Conservation (phyloP, 768 basidiomycete species). For the Lentinula raphanica region DNA sequence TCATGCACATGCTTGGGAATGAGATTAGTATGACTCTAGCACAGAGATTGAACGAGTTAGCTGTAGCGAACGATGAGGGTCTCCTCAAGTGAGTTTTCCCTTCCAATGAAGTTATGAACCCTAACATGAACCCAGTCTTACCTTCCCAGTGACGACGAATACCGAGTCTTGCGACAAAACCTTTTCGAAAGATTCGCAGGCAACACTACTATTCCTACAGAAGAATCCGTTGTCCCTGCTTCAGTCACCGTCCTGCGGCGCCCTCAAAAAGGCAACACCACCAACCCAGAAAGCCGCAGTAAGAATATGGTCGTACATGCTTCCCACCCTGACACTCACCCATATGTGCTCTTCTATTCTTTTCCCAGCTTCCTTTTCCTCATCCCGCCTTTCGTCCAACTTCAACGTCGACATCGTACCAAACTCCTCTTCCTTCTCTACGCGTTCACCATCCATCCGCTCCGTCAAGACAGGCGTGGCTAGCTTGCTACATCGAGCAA, state of each 20-base stretch:
- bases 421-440: constrained; percentile 38
- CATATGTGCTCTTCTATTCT: not conserved
- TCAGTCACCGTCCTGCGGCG: constrained; percentile 21
- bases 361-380: constrained; percentile 1
- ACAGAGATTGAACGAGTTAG: constrained; percentile 76
- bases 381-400: constrained; percentile 19
- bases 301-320: constrained; percentile 12
- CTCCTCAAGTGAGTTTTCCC: constrained; percentile 55
- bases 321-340: not conserved
- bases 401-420: constrained; percentile 32
- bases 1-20: not conserved
- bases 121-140: not conserved
- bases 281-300: constrained; percentile 28
- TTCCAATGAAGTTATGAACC: not conserved
- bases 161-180: constrained; percentile 77
- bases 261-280: constrained; percentile 21
- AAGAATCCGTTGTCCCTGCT: constrained; percentile 59
- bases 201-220: constrained; percentile 52
- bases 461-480: constrained; percentile 50
- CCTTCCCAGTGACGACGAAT: constrained; percentile 70
- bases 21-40: constrained; percentile 62
- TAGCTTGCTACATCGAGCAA: constrained; percentile 43
- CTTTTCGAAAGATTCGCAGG: constrained; percentile 76
- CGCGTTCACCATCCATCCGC: constrained; percentile 26
- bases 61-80: constrained; percentile 74